These are phyloP conservation scores for Sclerospora graminicola DNA, from an alignment of 352 stramenopile species.

Conservation along the genomic window DNA sequence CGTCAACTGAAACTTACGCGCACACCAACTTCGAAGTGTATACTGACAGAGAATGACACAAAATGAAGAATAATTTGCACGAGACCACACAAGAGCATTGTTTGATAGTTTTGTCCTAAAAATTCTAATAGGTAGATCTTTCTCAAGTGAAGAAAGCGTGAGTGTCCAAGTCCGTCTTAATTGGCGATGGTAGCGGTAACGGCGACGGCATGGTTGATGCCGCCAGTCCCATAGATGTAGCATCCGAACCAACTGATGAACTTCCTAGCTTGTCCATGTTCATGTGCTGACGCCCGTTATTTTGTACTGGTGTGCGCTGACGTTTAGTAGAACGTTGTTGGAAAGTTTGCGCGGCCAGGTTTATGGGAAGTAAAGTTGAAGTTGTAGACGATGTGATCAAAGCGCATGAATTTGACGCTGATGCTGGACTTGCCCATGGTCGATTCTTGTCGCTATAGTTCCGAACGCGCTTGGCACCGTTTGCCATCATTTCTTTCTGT, in stretches of 20 bases:
- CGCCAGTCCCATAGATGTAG: conserved; percentile 8
- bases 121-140: no score
- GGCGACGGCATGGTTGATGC: conserved; percentile 27
- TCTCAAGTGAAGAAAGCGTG: conserved; percentile 78
- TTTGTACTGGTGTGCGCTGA: conserved; percentile 11
- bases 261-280: conserved; percentile 16
- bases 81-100: no score
- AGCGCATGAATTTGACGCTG: conserved; percentile 6
- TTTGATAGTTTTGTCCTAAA: no score
- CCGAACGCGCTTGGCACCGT: conserved; percentile 26
- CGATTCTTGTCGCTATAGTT: conserved; percentile 21
- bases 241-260: conserved; percentile 5
- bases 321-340: conserved; percentile 20
- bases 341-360: conserved; percentile 19
- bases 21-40: no score
- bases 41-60: no score
- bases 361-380: conserved; percentile 24
- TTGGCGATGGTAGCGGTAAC: conserved; percentile 60
- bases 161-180: conserved; percentile 80
- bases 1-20: no score
- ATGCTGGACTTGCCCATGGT: conserved; percentile 2
- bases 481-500: conserved; percentile 60
- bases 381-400: conserved; percentile 11
- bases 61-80: no score
- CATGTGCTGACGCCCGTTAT: conserved; percentile 6